These are phyloP conservation scores for Gillenia trifoliata DNA, from an alignment of 306 rosid species.

Conservation along the genomic window DNA sequence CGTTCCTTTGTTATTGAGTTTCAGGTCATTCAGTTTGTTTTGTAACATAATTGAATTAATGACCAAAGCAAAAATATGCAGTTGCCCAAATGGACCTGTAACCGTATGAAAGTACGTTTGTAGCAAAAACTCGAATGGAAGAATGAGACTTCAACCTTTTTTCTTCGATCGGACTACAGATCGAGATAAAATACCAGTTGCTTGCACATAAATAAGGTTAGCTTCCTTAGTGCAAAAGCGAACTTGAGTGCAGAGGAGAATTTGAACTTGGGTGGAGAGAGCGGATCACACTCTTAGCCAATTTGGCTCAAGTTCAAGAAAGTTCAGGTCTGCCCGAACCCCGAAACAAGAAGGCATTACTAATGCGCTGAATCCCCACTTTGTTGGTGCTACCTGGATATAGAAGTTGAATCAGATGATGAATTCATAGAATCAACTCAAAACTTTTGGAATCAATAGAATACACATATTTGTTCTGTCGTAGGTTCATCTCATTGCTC, in stretches of 20 bases:
- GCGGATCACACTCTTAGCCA: too few relatives aligned
- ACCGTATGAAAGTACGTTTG: too few relatives aligned
- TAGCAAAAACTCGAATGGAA: background rate
- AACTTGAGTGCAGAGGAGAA: background rate
- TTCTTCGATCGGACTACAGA: background rate
- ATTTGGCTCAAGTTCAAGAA: too few relatives aligned
- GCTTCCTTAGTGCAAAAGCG: too few relatives aligned
- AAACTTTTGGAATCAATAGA: background rate
- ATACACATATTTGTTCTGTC: background rate
- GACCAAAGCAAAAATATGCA: slow-evolving; percentile 17
- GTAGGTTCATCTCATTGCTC: background rate
- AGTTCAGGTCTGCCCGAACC: background rate
- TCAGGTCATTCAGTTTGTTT: slow-evolving; percentile 23
- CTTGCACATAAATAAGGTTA: background rate
- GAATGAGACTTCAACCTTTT: background rate
- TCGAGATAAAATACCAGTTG: too few relatives aligned
- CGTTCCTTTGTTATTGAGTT: slow-evolving; percentile 18
- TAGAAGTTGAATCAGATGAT: background rate
- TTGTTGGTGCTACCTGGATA: background rate
- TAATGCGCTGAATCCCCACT: background rate
- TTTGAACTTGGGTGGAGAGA: background rate
- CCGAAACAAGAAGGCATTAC: background rate
- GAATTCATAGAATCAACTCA: background rate
- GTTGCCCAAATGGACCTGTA: slow-evolving; percentile 14
- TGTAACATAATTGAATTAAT: slow-evolving; percentile 24